Conservation (phyloP, 495 filamentous ascomycete genomes). For the Lepraria neglecta region DNA sequence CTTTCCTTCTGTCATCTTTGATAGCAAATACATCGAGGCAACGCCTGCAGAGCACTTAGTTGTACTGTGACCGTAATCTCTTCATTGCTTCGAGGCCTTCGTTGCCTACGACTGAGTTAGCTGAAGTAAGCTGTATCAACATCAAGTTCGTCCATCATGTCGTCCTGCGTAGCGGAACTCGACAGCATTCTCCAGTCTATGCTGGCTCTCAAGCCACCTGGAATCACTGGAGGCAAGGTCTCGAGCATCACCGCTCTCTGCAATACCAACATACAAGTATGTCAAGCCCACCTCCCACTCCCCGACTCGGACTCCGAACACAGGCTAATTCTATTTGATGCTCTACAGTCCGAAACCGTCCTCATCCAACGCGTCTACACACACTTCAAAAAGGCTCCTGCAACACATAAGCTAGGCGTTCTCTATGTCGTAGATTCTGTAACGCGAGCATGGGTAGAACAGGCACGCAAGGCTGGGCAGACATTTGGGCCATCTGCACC, state of each 20-base stretch:
- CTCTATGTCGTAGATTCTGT: constrained; percentile 99
- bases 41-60: constrained; percentile 9
- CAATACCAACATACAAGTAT: constrained; percentile 89
- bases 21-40: constrained; percentile 15
- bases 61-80: constrained; percentile 19
- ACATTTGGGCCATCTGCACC: constrained; percentile 65
- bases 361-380: constrained; percentile 94
- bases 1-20: constrained; percentile 24
- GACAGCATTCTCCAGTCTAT: constrained; percentile 86
- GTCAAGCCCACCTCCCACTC: constrained; percentile 28
- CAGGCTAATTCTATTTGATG: constrained; percentile 34
- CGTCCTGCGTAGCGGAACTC: constrained; percentile 81
- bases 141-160: constrained; percentile 46
- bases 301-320: background rate
- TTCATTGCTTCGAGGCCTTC: constrained; percentile 8
- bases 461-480: constrained; percentile 80
- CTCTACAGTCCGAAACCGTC: constrained; percentile 76
- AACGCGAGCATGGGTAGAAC: constrained; percentile 96
- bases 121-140: constrained; percentile 22
- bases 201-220: constrained; percentile 83
- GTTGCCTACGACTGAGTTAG: background rate
- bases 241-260: constrained; percentile 75
- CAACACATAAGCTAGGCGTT: constrained; percentile 95
- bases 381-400: constrained; percentile 92
- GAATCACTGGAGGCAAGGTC: constrained; percentile 89